Evolutionary conservation across 148 eudicot genomes (phyloP), one percentile per base, ranked within the genome.

Genomic region (Rheum nobile): DNA sequence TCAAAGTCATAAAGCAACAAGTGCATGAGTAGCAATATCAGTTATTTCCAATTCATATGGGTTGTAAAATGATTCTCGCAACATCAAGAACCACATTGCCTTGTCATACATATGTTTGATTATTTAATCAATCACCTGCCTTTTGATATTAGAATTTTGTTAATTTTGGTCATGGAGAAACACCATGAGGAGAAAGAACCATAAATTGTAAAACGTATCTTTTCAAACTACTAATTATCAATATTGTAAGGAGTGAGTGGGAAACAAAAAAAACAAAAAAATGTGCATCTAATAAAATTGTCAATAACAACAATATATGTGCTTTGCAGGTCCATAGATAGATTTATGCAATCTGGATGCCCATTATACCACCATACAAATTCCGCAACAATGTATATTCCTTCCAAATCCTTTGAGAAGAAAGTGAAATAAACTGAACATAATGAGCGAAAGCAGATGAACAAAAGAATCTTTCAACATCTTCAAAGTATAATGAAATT

Each of bases 361-460:
- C 98, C 98, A 83, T 95, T 95, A 78, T 95, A 95, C 98, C 98
- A 95, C 98, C 98, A 95, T 67, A 95, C 97, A 77, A 95, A 89
- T 80, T 95, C 97, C 85, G 97, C 87, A 38, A 97, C 98, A 47
- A 97, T 86, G 77, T 88, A 80, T 79, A 91, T 82, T 59, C 96
- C 96, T 42, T 79, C 68, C 74, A 90, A 80, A 67, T 82, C 87
- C 96, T 90, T 50, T 22, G 67, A 8, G 22, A 72, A 69, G 75
- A 78, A n/a, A 76, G 50, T 61, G 70, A 35, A 16, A 32, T 44
- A 65, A 17, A 28, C 7, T 24, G 47, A 21, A 57, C 37, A 54
- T 2, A 32, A 24, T 52, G 41, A 72, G 11, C 5, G 72, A 37
- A 26, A 39, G n/a, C 7, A 59, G 6, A 78, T 41, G 26, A 37